Percentiles rank a stretch among this genome's conserved stretches.
Evolutionary conservation across 2,329 filamentous ascomycete genomes (phyloP).

Genomic region (Botrytis fabae): DNA sequence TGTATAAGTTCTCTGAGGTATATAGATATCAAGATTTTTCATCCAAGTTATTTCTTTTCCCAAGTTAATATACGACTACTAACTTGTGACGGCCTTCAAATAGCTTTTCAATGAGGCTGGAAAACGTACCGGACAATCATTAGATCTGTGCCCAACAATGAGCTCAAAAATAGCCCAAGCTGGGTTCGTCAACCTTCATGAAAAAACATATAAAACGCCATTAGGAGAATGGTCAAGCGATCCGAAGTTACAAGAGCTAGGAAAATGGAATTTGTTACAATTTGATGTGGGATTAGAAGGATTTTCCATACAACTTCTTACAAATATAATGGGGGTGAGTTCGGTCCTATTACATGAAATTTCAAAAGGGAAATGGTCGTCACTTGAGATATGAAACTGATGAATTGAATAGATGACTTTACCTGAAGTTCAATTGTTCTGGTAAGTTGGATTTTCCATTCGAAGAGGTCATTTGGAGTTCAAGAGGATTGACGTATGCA

Average conservation of each 20-base stretch:
- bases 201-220: constrained; percentile 38
- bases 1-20: constrained; percentile 45
- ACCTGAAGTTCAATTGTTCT: constrained; percentile 33
- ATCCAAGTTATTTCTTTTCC: not conserved
- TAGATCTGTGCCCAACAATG: constrained; percentile 37
- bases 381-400: constrained; percentile 26
- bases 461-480: not conserved
- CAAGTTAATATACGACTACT: not conserved
- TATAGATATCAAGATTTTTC: constrained; percentile 14
- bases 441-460: constrained; percentile 25
- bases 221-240: constrained; percentile 42
- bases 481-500: constrained; percentile 19
- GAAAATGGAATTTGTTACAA: constrained; percentile 32
- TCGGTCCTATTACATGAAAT: not conserved
- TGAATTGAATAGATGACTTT: constrained; percentile 29
- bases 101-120: constrained; percentile 47
- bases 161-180: constrained; percentile 30
- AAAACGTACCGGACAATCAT: constrained; percentile 43
- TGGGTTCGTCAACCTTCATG: constrained; percentile 40
- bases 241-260: constrained; percentile 36
- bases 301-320: constrained; percentile 34
- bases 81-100: constrained; percentile 14
- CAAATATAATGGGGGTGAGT: constrained; percentile 36
- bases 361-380: not conserved
- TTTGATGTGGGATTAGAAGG: constrained; percentile 37